phyloP scores from a whole-genome alignment of 228 moss, liverwort and hornwort genomes.

The Sphagnum magellanicum region DNA sequence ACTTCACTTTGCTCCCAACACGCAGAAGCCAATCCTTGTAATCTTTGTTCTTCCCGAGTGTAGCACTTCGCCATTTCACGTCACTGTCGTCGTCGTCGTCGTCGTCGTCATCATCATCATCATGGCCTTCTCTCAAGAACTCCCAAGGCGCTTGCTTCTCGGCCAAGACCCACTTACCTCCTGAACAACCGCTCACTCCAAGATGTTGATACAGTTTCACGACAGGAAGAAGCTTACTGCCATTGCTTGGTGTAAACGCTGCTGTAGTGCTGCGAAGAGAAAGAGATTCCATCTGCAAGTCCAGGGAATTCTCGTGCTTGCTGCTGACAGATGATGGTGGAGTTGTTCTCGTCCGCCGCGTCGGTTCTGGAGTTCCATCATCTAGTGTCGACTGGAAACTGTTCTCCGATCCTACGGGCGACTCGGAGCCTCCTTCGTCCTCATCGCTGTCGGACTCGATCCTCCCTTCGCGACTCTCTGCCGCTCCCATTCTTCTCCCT shows the following conservation, averaged over 20 bases:
- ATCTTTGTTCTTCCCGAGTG: constrained; percentile 18
- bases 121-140: constrained; percentile 45
- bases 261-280: constrained; percentile 1
- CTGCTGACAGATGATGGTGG: neutral
- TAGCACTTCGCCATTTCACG: constrained; percentile 29
- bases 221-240: constrained; percentile 5
- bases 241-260: constrained; percentile 1
- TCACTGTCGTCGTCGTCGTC: constrained; percentile 50
- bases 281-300: constrained; percentile 29
- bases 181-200: constrained; percentile 11
- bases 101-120: constrained; percentile 33
- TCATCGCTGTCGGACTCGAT: constrained; percentile 26
- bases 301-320: neutral
- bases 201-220: constrained; percentile 61
- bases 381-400: constrained; percentile 16
- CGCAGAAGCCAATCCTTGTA: constrained; percentile 68
- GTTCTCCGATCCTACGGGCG: constrained; percentile 23
- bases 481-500: constrained; percentile 23
- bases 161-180: constrained; percentile 59
- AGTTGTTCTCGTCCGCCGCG: too few relatives aligned
- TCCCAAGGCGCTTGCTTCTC: constrained; percentile 61
- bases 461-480: constrained; percentile 45
- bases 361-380: too few relatives aligned
- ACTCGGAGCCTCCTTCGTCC: constrained; percentile 22
- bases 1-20: constrained; percentile 59